phyloP scores from a whole-genome alignment of 2,329 filamentous ascomycete genomes.

The Epichloe scottii region DNA sequence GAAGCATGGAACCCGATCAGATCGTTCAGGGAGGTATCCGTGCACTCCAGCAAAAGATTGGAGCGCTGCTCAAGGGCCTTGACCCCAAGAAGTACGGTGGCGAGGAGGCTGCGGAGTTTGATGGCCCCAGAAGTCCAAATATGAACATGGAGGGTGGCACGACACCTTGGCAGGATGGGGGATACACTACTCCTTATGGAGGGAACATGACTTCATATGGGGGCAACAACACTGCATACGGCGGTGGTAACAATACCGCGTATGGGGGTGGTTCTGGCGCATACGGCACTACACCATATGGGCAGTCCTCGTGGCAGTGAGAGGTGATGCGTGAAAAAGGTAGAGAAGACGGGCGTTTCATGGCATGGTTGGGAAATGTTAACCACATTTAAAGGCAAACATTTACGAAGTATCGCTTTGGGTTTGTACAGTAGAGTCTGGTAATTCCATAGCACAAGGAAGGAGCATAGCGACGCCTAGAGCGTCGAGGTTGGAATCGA shows the following conservation, averaged over 20 bases:
- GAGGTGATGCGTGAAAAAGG: not conserved
- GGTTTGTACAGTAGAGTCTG: constrained; percentile 3
- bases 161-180: constrained; percentile 47
- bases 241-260: constrained; percentile 48
- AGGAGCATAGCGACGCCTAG: not conserved
- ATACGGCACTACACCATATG: constrained; percentile 34
- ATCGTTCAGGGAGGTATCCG: constrained; percentile 84
- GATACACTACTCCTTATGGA: constrained; percentile 58
- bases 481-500: not conserved
- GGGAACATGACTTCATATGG: constrained; percentile 47
- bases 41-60: constrained; percentile 82
- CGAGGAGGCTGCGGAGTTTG: constrained; percentile 47
- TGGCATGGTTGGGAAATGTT: not conserved
- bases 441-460: not conserved
- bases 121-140: constrained; percentile 55
- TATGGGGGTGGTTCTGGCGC: constrained; percentile 47
- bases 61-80: constrained; percentile 53
- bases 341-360: constrained; percentile 4
- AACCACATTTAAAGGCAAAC: not conserved
- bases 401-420: constrained; percentile 1
- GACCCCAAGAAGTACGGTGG: constrained; percentile 37
- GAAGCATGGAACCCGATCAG: constrained; percentile 76
- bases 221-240: constrained; percentile 56
- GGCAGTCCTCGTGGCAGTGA: constrained; percentile 37
- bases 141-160: constrained; percentile 45